These are phyloP conservation scores for Tritrichomonas foetus DNA, from an alignment of 208 protist genomes.

Conservation along the genomic window DNA sequence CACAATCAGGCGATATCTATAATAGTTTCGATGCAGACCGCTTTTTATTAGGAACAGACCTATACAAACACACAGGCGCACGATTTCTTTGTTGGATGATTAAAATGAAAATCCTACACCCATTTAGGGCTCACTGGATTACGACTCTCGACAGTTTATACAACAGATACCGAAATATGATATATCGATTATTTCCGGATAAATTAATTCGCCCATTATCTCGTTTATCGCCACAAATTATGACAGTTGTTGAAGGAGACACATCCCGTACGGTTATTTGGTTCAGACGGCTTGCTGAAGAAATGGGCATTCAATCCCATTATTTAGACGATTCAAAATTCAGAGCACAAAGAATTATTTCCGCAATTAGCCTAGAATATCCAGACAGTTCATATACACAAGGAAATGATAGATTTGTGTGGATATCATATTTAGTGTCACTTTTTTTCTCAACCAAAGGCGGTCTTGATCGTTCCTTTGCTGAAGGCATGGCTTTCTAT, in stretches of 20 bases:
- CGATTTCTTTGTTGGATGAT: constrained; percentile 16
- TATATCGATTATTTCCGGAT: not conserved
- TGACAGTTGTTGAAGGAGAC: not conserved
- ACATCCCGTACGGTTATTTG: not conserved
- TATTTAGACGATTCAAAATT: not conserved
- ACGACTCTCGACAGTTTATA: not conserved
- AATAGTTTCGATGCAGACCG: not conserved
- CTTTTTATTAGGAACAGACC: not conserved
- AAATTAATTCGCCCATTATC: not conserved
- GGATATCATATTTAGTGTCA: not conserved
- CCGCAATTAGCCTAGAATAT: not conserved
- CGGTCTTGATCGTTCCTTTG: not conserved
- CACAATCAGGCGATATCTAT: constrained; percentile 38
- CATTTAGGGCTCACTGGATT: not conserved
- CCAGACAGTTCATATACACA: not conserved
- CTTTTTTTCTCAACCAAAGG: not conserved
- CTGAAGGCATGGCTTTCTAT: constrained; percentile 6
- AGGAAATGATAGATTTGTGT: not conserved
- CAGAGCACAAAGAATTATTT: not conserved
- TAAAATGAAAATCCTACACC: not conserved
- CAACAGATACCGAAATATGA: not conserved
- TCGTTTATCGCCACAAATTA: not conserved
- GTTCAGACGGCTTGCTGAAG: not conserved
- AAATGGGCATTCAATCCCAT: not conserved
- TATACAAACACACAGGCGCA: not conserved